Base-by-base conservation (phyloP, 2,329 filamentous ascomycete genomes). In the Xylaria sp. region DNA sequence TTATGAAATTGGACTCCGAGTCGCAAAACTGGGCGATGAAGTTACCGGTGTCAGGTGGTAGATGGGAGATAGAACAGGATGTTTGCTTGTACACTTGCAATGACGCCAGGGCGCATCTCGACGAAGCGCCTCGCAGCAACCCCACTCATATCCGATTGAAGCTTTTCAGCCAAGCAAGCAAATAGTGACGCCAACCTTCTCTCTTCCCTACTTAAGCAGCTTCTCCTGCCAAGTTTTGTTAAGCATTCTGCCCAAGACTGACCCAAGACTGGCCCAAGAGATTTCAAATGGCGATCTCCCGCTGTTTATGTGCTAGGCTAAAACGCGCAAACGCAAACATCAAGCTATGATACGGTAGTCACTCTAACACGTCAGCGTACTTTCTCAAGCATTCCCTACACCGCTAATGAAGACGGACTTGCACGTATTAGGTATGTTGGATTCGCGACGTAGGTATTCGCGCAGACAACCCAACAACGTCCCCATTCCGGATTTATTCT, bases 101-200 rank as follows among this genome's bases (percentile, higher is more conserved):
- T 46, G 62, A 64, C 53, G 53, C 36, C 18, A 45, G 32, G 15
- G 30, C 39, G 20, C 34, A n/a, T 39, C 12, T 12, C 10, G 39
- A 41, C 15, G 13, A 18, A 18, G 39, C 39, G 39, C 15, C 6
- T 5, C 5, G n/a, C 15, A n/a, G 6, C 39, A n/a, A 34, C 18
- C 52, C 53, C 53, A 58, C 52, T 23, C 34, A 30, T 32, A 36
- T 45, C 46, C 36, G 55, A 55, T 60, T 30, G 46, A 60, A 55
- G 55, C 56, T 60, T 55, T 48, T 15, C 2, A n/a, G 61, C 60
- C 60, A 63, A 63, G 60, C 28, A 36, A n/a, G n/a, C n/a, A n/a
- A n/a, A n/a, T 12, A 55, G 20, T 20, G 32, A 20, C 53, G 20
- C 34, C 53, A 25, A 23, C 23, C 34, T 55, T 18, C n/a, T 5